Percentiles rank a stretch among this genome's conserved stretches.
Evolutionary conservation across 2,329 filamentous ascomycete species (phyloP).

Genomic region (Zymoseptoria brevis): DNA sequence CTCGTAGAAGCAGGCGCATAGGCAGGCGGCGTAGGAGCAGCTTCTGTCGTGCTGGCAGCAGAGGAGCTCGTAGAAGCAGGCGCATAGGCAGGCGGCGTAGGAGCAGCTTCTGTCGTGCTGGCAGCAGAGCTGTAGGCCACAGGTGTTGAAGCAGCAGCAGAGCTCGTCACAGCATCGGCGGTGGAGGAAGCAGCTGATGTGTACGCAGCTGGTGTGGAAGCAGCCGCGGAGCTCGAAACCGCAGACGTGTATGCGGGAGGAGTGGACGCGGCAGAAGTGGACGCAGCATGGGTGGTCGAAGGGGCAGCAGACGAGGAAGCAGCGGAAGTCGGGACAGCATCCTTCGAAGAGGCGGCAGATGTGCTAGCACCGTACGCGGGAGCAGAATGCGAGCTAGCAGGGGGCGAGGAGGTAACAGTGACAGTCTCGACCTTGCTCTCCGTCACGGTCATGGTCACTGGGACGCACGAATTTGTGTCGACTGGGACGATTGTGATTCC

Average conservation of each 20-base stretch:
- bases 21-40: background rate
- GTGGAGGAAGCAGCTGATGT: background rate
- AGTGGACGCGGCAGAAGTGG: background rate
- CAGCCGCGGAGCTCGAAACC: background rate
- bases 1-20: background rate
- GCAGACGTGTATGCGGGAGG: background rate
- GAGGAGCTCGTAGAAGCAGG: background rate
- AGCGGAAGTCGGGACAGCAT: background rate
- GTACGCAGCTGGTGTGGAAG: background rate
- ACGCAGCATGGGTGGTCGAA: background rate
- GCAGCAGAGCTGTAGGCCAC: background rate
- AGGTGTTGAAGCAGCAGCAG: background rate
- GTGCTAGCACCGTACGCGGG: background rate
- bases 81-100: background rate
- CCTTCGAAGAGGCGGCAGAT: background rate
- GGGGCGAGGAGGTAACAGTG: conserved; percentile 15
- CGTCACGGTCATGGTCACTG: conserved; percentile 15
- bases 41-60: background rate
- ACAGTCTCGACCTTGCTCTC: conserved; percentile 11
- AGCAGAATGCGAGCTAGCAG: background rate
- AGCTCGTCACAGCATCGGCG: background rate
- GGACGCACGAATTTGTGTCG: conserved; percentile 7
- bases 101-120: background rate
- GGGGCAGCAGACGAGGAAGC: background rate
- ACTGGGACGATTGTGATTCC: conserved; percentile 23